phyloP scores from a whole-genome alignment of 2,329 filamentous ascomycete genomes.

The Fusarium heterosporum region DNA sequence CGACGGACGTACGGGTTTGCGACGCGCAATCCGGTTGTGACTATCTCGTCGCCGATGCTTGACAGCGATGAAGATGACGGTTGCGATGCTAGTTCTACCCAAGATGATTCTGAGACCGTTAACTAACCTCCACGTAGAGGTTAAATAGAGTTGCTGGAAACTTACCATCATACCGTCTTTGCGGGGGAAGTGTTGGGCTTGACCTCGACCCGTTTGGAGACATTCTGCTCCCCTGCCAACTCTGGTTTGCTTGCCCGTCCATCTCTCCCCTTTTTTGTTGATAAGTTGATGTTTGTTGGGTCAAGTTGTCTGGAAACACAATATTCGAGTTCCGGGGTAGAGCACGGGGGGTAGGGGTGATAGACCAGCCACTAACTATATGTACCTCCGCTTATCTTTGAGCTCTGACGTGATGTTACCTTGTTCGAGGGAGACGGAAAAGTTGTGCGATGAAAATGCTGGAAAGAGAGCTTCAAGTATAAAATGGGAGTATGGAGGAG shows the following conservation, averaged over 20 bases:
- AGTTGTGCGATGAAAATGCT: neutral
- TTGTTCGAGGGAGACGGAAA: slow-evolving; percentile 9
- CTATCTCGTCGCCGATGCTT: slow-evolving; percentile 86
- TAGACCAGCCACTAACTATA: slow-evolving; percentile 27
- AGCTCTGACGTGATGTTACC: slow-evolving; percentile 22
- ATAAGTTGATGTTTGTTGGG: slow-evolving; percentile 13
- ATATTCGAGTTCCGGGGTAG: slow-evolving; percentile 29
- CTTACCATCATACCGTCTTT: slow-evolving; percentile 55
- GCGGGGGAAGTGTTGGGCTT: slow-evolving; percentile 49
- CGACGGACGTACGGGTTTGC: slow-evolving; percentile 73
- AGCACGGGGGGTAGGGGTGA: slow-evolving; percentile 30
- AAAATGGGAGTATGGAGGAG: slow-evolving; percentile 27
- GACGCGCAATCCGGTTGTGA: slow-evolving; percentile 87
- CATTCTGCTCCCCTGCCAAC: slow-evolving; percentile 42
- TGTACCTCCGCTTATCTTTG: slow-evolving; percentile 42
- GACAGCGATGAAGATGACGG: slow-evolving; percentile 94
- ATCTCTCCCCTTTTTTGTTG: slow-evolving; percentile 36
- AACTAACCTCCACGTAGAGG: slow-evolving; percentile 12
- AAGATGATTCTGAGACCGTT: slow-evolving; percentile 82
- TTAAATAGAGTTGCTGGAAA: slow-evolving; percentile 13
- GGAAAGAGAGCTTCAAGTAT: slow-evolving; percentile 11
- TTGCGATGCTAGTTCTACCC: slow-evolving; percentile 93
- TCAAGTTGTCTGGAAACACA: slow-evolving; percentile 27
- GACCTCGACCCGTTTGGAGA: slow-evolving; percentile 47
- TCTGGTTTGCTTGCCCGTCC: slow-evolving; percentile 47